A percentile compares a stretch with the other conserved stretches of the same genome.
Conservation (phyloP, 2,329 filamentous ascomycete species). For the Fusarium verticillioides region DNA sequence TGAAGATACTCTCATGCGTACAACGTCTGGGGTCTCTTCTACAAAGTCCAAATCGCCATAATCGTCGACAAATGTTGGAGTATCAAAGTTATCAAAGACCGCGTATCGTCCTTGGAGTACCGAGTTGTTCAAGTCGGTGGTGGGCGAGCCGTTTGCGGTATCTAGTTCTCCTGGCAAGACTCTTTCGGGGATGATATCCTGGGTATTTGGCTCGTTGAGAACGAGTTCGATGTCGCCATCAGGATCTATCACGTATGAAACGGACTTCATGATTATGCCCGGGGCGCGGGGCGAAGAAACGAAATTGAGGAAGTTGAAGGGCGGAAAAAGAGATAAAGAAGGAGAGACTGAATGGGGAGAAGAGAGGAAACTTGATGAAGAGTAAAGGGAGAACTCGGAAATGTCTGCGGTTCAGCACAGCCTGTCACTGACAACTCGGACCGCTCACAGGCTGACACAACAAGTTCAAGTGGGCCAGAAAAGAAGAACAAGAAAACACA, state of each 20-base stretch:
- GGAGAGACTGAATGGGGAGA: too few species aligned
- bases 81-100: not conserved
- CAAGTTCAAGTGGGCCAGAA: too few species aligned
- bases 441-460: not conserved
- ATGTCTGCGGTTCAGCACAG: not conserved
- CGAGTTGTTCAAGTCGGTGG: too few species aligned
- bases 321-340: too few species aligned
- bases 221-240: not conserved
- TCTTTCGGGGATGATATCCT: accelerated
- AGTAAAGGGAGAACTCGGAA: not conserved
- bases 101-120: not conserved
- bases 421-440: not conserved
- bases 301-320: too few species aligned
- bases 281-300: too few species aligned
- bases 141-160: accelerated
- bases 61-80: too few species aligned
- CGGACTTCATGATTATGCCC: not conserved
- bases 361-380: not conserved
- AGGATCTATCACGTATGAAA: constrained; percentile 1
- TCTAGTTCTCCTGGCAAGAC: accelerated
- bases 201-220: not conserved
- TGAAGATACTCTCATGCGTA: accelerated
- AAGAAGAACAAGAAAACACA: too few species aligned
- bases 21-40: not conserved
- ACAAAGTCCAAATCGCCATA: too few species aligned